Evolutionary conservation across 257 asterid species (phyloP), one percentile per base, ranked within the genome.

Genomic region (Lithospermum erythrorhizon): DNA sequence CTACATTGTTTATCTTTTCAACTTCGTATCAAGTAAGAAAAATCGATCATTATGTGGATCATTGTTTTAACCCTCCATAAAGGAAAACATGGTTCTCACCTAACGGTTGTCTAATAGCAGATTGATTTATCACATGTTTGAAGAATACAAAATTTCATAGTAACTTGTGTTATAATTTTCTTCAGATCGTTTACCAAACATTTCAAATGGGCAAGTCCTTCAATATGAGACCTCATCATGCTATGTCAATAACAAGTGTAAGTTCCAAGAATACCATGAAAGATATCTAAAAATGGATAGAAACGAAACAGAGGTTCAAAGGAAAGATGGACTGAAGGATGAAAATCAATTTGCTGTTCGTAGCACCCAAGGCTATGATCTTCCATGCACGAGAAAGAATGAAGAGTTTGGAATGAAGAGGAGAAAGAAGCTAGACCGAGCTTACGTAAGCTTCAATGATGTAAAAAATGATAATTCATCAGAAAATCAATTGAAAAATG

Each of bases 181-280:
- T 65, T 61, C 76, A 89, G 95, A 87, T 63, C 55, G 67, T 52
- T 64, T 74, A 58, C 86, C 96, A 18, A 64, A 55, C 49, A 70
- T 75, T 68, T 59, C 90, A 30, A 81, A 64, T 53, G 96, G 91
- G 59, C 94, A 88, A 77, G 76, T 83, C 61, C 73, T 82, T 67
- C 89, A 84, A 61, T 85, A 76, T 23, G 98, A 91, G 65, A 67
- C 85, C 61, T 82, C 87, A 41, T 83, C 94, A 27, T 58, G 83
- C 76, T 59, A 79, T 73, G 72, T 78, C 66, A 94, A 87, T 70
- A 75, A 80, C 73, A 79, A 76, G 67, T 67, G 60, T 54, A 76
- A 70, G 58, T 58, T 72, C 73, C 71, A 82, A 67, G 95, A 78
- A 62, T 80, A 68, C 72, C 81, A 69, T 24, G 89, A 81, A 63